Percentiles rank a stretch among this genome's conserved stretches.
phyloP scores from a whole-genome alignment of 2,329 filamentous ascomycete species.

The Pleochaeta shiraiana region DNA sequence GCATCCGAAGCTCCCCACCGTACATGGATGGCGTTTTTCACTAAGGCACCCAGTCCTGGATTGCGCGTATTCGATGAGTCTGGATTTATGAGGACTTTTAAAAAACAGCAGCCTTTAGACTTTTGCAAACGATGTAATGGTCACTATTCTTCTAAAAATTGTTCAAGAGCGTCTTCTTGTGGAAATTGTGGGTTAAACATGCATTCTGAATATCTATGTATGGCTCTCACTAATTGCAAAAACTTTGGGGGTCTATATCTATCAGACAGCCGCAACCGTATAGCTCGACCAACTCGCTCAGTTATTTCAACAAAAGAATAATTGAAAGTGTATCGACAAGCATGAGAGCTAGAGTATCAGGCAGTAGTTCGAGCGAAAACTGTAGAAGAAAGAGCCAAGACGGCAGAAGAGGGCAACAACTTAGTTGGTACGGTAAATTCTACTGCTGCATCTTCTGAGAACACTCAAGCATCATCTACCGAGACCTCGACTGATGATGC shows the following conservation, averaged over 20 bases:
- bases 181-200: neutral
- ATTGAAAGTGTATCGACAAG: neutral
- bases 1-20: neutral
- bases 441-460: neutral
- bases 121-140: slow-evolving; percentile 1
- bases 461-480: neutral
- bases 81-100: neutral
- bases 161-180: neutral
- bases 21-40: slow-evolving; percentile 2
- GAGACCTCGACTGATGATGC: neutral
- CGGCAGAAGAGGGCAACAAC: neutral
- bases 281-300: neutral
- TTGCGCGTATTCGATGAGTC: slow-evolving; percentile 1
- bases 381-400: neutral
- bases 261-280: neutral
- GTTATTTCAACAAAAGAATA: neutral
- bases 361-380: neutral
- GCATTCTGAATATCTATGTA: neutral
- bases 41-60: neutral
- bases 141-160: neutral
- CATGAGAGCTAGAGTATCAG: neutral
- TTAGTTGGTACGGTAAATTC: neutral
- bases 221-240: neutral
- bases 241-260: neutral
- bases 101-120: neutral